Base-by-base conservation (phyloP, 805 yeast species). In the Yarrowia keelungensis region DNA sequence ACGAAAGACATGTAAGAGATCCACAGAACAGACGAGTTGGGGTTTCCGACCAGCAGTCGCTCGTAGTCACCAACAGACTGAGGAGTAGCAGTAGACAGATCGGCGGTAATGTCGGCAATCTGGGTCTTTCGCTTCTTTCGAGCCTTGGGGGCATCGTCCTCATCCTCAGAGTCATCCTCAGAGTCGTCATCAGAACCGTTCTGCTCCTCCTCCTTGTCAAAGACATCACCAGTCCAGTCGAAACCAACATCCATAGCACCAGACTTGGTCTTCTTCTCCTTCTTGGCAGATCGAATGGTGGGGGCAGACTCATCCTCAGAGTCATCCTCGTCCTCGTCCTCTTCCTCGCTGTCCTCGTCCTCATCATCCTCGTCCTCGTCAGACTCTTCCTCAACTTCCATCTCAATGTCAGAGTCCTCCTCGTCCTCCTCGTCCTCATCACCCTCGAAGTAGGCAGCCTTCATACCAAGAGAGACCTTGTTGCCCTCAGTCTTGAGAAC, bases 1-100 rank as follows among this genome's bases (percentile, higher is more conserved):
- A 93, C 97, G 89, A 94, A 95, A 4, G 98, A 93, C 97, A 95
- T 95, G 80, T 90, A 95, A 80, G 93, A 91, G 91, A 95, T 94
- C 99, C 99, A 95, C 69, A 92, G 79, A 43, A 93, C 85, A 1
- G 99, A 94, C 2, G 97, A 91, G 81, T 91, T 89, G 59, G 99
- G 98, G 76, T 90, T 90, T 77, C 98, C 96, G 70, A 95, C 85
- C 68, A 95, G 84, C 72, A 95, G 81, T 75, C 99, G 87, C 80
- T 95, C 99, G 75, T 92, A 95, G 78, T 95, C 99, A 58, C 87
- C 81, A 51, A 87, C 90, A 69, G 98, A 92, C 79, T 94, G 96
- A 46, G 99, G 99, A 15, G 93, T 90, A 74, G 92, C 85, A 14
- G 94, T 85, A 74, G 87, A 87, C 70, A 95, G 83, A 64, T 90